Conservation (phyloP, 2,329 filamentous ascomycete genomes). For the Colletotrichum gloeosporioides region DNA sequence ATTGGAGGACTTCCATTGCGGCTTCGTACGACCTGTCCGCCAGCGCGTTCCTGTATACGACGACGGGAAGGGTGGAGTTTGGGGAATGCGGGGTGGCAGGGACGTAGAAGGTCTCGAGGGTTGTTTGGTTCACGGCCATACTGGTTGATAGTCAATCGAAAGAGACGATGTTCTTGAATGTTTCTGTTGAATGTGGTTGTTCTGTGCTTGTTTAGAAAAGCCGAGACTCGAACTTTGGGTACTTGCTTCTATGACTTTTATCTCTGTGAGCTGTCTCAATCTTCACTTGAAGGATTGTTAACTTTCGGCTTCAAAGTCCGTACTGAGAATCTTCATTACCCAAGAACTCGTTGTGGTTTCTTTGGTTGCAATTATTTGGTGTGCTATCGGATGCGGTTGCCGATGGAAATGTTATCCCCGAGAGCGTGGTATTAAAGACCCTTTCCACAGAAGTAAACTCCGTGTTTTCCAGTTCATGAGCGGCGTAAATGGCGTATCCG, state of each 20-base stretch:
- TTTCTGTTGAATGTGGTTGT: background rate
- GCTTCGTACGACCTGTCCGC: background rate
- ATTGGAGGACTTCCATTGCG: background rate
- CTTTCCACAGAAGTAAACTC: background rate
- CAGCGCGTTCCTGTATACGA: background rate
- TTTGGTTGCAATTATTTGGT: background rate
- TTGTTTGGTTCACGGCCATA: background rate
- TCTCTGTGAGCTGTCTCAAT: background rate
- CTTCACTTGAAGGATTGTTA: rapidly evolving
- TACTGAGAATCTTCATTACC: background rate
- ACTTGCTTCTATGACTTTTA: rapidly evolving
- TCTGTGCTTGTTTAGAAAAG: background rate
- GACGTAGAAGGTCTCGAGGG: background rate
- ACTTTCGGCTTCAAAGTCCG: background rate
- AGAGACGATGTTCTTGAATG: background rate
- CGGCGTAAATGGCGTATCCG: background rate
- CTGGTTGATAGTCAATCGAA: background rate
- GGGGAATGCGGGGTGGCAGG: background rate
- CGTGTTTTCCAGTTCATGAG: background rate
- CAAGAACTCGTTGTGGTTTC: background rate
- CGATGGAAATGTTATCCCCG: background rate
- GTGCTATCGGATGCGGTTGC: background rate
- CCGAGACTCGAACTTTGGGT: background rate
- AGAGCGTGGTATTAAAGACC: background rate
- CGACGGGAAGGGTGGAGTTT: background rate